Percentiles rank a stretch among this genome's conserved stretches.
Conservation (phyloP, 1,284 basidiomycete genomes). For the Ceratobasidium sp. region DNA sequence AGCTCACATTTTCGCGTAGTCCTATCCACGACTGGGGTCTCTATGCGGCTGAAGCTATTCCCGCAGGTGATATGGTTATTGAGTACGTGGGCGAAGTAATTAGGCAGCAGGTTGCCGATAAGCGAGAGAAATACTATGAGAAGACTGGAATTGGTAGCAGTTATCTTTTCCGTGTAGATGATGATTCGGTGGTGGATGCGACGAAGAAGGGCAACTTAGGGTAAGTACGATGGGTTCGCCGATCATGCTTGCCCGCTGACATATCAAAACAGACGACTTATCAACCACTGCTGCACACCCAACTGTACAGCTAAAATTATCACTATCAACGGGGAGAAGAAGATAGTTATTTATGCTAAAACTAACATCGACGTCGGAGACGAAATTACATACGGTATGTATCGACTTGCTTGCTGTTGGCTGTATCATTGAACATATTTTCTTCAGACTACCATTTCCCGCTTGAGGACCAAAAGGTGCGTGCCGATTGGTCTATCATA, state of each 20-base stretch:
- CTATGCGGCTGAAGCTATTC: constrained; percentile 95
- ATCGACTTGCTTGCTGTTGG: background rate
- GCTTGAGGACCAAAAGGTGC: constrained; percentile 84
- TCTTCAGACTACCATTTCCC: constrained; percentile 89
- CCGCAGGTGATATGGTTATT: constrained; percentile 97
- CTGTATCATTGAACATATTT: background rate
- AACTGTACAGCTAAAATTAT: constrained; percentile 99
- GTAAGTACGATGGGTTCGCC: constrained; percentile 61
- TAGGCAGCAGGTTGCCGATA: constrained; percentile 94
- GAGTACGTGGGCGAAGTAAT: constrained; percentile 99
- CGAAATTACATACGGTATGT: constrained; percentile 88
- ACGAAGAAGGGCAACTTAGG: constrained; percentile 99
- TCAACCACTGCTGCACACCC: constrained; percentile 97
- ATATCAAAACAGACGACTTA: constrained; percentile 72
- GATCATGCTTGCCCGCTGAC: background rate
- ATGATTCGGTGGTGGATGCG: constrained; percentile 94
- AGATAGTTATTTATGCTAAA: constrained; percentile 99
- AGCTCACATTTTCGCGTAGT: constrained; percentile 92
- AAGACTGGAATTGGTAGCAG: constrained; percentile 94
- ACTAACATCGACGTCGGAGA: constrained; percentile 92
- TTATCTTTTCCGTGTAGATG: constrained; percentile 93
- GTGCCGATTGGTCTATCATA: constrained; percentile 48
- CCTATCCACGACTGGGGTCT: constrained; percentile 99
- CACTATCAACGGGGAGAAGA: constrained; percentile 97
- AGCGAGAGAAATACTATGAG: constrained; percentile 96